A percentile compares a stretch with the other conserved stretches of the same genome.
phyloP scores from a whole-genome alignment of 805 yeast genomes.

The Kluyveromyces dobzhanskii region DNA sequence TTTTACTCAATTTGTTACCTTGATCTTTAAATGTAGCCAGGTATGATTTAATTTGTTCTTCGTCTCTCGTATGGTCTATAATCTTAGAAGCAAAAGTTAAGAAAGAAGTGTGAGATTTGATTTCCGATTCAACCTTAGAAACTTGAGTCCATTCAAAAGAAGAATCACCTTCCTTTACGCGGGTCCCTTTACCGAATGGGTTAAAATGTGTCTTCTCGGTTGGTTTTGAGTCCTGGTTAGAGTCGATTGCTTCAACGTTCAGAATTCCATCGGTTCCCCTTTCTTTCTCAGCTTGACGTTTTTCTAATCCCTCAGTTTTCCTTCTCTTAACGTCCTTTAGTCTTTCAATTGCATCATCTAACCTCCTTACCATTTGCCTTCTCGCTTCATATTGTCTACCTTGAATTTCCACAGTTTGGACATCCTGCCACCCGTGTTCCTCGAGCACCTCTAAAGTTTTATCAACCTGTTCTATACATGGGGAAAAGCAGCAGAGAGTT shows the following conservation, averaged over 20 bases:
- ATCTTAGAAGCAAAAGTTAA: constrained; percentile 73
- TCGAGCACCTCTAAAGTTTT: constrained; percentile 73
- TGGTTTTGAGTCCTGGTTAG: not conserved
- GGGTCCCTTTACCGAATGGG: constrained; percentile 86
- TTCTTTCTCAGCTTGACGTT: constrained; percentile 32
- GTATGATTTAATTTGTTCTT: constrained; percentile 6
- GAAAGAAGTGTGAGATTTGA: constrained; percentile 91
- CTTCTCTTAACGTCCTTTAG: constrained; percentile 71
- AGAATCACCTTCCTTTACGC: constrained; percentile 82
- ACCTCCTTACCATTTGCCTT: constrained; percentile 73
- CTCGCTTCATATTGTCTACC: constrained; percentile 85
- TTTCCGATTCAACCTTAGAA: constrained; percentile 74
- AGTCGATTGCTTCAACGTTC: constrained; percentile 22
- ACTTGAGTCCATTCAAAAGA: constrained; percentile 75
- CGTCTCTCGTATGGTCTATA: constrained; percentile 18
- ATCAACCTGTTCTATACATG: constrained; percentile 95
- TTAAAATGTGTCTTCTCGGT: constrained; percentile 53
- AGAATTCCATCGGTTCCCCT: constrained; percentile 19
- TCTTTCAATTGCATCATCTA: constrained; percentile 73
- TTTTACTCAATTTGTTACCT: constrained; percentile 3
- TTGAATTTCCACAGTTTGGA: constrained; percentile 88
- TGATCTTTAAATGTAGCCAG: constrained; percentile 4
- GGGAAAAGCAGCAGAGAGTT: constrained; percentile 89
- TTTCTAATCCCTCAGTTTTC: constrained; percentile 56
- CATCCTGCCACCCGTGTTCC: constrained; percentile 68